Base-by-base conservation (phyloP, 805 yeast genomes). In the Candida hispaniensis region DNA sequence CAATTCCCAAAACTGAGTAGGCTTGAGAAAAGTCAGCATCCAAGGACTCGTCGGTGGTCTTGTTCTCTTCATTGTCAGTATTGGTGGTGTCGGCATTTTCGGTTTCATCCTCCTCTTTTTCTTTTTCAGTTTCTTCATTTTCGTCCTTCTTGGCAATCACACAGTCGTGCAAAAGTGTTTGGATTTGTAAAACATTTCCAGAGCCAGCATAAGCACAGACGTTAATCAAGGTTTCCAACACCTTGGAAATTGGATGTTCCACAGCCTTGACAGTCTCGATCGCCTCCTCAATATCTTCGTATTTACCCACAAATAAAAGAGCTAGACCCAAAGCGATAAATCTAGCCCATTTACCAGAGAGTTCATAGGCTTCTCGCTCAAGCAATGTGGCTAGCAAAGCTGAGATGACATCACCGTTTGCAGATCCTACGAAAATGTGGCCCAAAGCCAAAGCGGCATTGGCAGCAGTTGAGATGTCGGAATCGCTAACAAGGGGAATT, bases 121-220 rank as follows among this genome's bases (percentile, higher is more conserved):
- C 26, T 11, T 26, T 42, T 7, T 50, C 52, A 24, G 54, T 61
- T 22, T 47, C 54, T 26, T 54, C 48, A 10, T 47, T 53, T 17
- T 51, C 52, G 13, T 51, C 43, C 18, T 56, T 19, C 21, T 19
- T 10, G 21, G 10, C 21, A 19, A 8, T n/a, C 26, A 93, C 79
- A 52, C 91, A 73, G 69, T 85, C 83, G 50, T 83, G 93, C 49
- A 88, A 69, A 51, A 91, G 66, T 22, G 82, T 75, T 63, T 91
- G 98, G 43, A 91, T 80, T 62, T 86, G 91, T 43, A 91, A 69
- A 18, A 91, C 98, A 55, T 91, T 91, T 47, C 98, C 98, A 23
- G 97, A 83, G 44, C 97, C 98, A 7, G 95, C 93, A 61, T 79
- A 86, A 4, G 97, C 93, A 62, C 96, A 81, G 35, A 86, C 79